phyloP scores from a whole-genome alignment of 768 basidiomycete genomes.

The Leccinum longicurvipes region DNA sequence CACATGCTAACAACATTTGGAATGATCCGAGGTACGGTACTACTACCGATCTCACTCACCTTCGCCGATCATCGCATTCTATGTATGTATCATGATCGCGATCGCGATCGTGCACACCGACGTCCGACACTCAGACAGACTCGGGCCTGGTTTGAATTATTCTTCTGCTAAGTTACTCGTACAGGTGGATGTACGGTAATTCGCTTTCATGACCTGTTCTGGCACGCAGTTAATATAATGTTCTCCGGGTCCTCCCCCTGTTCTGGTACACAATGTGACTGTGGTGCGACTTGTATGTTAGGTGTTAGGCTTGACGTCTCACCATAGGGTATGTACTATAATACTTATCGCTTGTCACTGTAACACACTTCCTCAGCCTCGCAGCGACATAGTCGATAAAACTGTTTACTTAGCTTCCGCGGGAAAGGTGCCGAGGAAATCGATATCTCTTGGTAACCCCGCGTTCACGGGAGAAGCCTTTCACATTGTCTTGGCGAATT shows the following conservation, averaged over 20 bases:
- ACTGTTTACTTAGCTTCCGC: not conserved
- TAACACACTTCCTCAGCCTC: not conserved
- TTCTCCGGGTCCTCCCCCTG: not conserved
- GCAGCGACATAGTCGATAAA: not conserved
- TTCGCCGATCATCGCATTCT: conserved; percentile 19
- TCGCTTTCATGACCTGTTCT: not conserved
- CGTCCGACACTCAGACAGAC: not conserved
- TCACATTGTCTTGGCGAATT: conserved; percentile 5
- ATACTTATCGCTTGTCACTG: not conserved
- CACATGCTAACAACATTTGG: conserved; percentile 10
- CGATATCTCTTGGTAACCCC: too few species aligned
- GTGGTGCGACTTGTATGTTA: not conserved
- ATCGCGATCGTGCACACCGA: not conserved
- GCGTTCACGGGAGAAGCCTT: not conserved
- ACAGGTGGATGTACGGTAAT: not conserved
- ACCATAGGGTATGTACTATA: not conserved
- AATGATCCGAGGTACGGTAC: conserved; percentile 6
- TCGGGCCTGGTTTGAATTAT: not conserved
- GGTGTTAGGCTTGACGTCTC: not conserved
- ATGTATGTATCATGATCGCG: not conserved
- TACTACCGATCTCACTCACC: conserved; percentile 15
- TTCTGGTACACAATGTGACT: not conserved
- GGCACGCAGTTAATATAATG: too few species aligned
- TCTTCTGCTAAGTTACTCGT: not conserved
- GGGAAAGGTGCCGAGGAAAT: conserved; percentile 9